These are phyloP conservation scores for Proliferodiscus dingleyae DNA, from an alignment of 2,329 filamentous ascomycete species.

Conservation along the genomic window DNA sequence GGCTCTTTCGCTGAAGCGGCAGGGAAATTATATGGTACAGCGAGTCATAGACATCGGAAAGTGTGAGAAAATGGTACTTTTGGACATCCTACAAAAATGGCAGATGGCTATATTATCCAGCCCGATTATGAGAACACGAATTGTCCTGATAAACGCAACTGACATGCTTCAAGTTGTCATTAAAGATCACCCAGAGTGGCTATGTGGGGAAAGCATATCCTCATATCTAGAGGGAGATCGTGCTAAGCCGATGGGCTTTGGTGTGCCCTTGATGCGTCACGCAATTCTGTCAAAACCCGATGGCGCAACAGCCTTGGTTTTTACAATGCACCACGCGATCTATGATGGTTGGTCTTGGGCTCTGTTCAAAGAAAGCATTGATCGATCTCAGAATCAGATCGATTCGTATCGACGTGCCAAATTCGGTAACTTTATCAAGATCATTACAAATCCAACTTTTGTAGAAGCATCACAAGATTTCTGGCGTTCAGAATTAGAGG, in stretches of 20 bases:
- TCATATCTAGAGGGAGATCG: neutral
- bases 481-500: neutral
- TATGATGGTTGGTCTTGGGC: constrained; percentile 12
- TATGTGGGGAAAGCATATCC: neutral
- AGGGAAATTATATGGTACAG: neutral
- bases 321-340: constrained; percentile 14
- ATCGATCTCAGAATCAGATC: neutral
- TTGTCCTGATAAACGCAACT: too few relatives aligned
- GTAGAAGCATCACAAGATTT: neutral
- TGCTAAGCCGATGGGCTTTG: neutral
- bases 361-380: neutral
- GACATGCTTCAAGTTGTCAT: constrained; percentile 13
- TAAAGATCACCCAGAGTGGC: neutral
- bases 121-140: neutral
- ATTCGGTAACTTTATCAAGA: neutral
- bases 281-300: neutral
- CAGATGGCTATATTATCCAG: neutral
- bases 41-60: neutral
- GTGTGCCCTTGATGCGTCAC: neutral
- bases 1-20: neutral
- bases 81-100: neutral
- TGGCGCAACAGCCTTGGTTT: constrained; percentile 8
- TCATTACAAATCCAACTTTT: neutral
- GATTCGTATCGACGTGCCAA: neutral
- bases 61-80: neutral